Evolutionary conservation across 352 stramenopile genomes (phyloP), one percentile per base, ranked within the genome.

Genomic region (Phytopythium aichiense): DNA sequence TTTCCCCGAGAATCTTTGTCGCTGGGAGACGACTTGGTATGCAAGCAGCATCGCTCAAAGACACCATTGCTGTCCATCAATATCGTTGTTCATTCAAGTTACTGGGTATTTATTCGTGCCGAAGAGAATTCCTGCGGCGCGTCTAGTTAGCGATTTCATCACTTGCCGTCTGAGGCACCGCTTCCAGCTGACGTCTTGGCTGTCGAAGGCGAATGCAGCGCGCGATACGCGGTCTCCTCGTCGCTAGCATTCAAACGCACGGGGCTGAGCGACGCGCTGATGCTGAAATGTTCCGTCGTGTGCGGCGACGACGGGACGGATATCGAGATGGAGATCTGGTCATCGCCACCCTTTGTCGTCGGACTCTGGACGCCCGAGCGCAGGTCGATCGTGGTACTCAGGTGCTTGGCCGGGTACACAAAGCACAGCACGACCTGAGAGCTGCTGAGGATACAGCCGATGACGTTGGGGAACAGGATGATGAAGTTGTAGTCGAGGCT

Each of bases 381-480:
- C 46, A 58, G 18, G 22, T 67, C 66, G 23, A 65, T 67, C 5
- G 40, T 67, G 18, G 56, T 57, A 5, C 64, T 63, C 31, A 61
- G 62, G 30, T 46, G 55, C 22, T 76, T 71, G 31, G 66, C 53
- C 9, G 69, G 69, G 51, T 74, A 77, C 57, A 74, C 64, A 35
- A 68, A 65, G 38, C 64, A 74, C 7, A 77, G 64, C 12, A 67
- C 54, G 6, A 77, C 58, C 40, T 77, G 67, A 20, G 68, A 59
- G 0, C 56, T 68, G 30, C 71, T 72, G 22, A 84, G 40, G 15
- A 72, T 28, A 33, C 68, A 64, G 3, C 68, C 73, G 4, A 71
- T 58, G 28, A 65, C 58, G 56, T 84, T 86, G 7, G 78, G 76
- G 1, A 73, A 56, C 18, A 88, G 56, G 22, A 88, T 71, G 66